Conservation (phyloP, 208 protist genomes). For the Wallacemonas sp. region DNA sequence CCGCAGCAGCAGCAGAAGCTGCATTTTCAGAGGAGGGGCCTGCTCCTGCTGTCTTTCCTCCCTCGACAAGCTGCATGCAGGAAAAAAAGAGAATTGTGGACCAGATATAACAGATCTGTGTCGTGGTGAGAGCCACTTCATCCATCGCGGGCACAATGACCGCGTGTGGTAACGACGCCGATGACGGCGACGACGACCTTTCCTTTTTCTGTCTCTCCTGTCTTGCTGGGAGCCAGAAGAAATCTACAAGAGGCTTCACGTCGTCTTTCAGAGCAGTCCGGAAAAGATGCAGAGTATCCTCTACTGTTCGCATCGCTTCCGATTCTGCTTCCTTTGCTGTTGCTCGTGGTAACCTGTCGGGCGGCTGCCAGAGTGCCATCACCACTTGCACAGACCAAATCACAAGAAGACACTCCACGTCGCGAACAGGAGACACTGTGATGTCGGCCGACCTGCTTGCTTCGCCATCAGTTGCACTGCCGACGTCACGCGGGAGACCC, state of each 20-base stretch:
- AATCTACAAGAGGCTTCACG: neutral
- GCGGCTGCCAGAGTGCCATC: neutral
- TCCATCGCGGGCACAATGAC: neutral
- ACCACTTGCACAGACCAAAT: slow-evolving; percentile 4
- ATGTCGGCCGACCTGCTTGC: neutral
- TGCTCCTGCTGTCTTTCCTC: neutral
- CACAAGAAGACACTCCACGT: neutral
- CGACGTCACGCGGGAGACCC: neutral
- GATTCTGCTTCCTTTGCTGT: no score
- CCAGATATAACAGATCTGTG: slow-evolving; percentile 3
- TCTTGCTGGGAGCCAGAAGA: slow-evolving; percentile 7
- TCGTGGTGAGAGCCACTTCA: neutral
- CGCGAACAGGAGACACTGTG: neutral
- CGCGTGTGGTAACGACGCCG: no score
- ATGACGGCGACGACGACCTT: no score
- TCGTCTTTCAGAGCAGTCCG: neutral
- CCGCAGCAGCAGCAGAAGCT: no score
- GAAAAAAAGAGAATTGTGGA: slow-evolving; percentile 7
- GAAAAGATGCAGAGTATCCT: neutral
- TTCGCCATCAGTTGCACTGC: neutral
- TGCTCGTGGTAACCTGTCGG: neutral
- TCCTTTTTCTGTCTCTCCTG: no score
- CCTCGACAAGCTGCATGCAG: neutral
- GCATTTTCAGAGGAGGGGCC: no score
- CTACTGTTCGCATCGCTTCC: no score